Base-by-base conservation (phyloP, 75 land plant species). In the Sequoiadendron giganteum region DNA sequence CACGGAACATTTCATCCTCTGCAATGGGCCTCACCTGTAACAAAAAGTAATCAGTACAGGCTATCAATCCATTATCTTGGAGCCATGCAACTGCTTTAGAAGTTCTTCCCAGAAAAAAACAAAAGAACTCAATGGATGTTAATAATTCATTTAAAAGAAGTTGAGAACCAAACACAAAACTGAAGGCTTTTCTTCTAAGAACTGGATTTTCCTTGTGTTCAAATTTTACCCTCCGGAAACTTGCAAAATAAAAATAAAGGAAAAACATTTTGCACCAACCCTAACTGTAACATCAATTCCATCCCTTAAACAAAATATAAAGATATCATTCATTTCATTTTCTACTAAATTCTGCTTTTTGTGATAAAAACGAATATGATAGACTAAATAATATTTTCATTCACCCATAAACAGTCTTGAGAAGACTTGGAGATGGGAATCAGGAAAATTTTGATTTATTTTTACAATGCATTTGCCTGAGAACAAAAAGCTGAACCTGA, bases 1-100 rank as follows among this genome's bases (percentile, higher is more conserved):
- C 99, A 86, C 90, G 91, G 80, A 97, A 98, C 99, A 98, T 97
- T 87, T 98, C 99, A 91, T 95, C 99, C 89, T 98, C 99, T 84
- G 99, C 99, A 28, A 98, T 93, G 43, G 99, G 99, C 72, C 99
- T 92, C 56, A 98, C 99, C 99, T 98, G 93, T 42, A 89, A 78
- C 70, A 90, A 36, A 15, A 89, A 70, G 83, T n/a, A 82, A n/a
- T 47, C 32, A n/a, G 14, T 3, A 47, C 84, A 82, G 84, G 48
- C 40, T 21, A 30, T 70, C 3, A 43, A 73, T 30, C 85, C 43
- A 70, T 32, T 14, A 85, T 52, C 25, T 45, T 43, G 28, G 38
- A 43, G 18, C 4, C 52, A 87, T 61, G 83, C 86, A 36, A 86
- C 40, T 30, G 7, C 42, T n/a, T 56, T 34, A 19, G 78, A 65